These are phyloP conservation scores for Trifolium fragiferum DNA, from an alignment of 306 rosid genomes.

Conservation along the genomic window DNA sequence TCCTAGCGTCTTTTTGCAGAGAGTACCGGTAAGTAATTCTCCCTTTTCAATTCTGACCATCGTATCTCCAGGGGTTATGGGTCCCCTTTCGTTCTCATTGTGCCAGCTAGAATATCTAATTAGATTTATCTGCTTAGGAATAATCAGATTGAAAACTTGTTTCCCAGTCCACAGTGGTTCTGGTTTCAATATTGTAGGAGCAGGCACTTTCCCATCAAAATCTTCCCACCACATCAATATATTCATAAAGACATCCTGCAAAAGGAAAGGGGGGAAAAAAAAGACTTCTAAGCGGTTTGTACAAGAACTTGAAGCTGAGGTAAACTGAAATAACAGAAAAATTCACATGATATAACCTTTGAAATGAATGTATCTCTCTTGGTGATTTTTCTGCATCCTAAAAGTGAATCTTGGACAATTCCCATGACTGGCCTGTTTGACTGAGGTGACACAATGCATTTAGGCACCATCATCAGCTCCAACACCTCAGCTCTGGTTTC, in stretches of 20 bases:
- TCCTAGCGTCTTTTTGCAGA: slow-evolving; percentile 96
- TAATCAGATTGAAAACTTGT: slow-evolving; percentile 96
- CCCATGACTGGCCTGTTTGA: slow-evolving; percentile 99
- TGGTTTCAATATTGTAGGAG: slow-evolving; percentile 94
- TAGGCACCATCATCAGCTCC: slow-evolving; percentile 99
- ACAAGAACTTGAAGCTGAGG: slow-evolving; percentile 28
- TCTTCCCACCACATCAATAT: slow-evolving; percentile 99
- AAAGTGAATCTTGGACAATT: slow-evolving; percentile 90
- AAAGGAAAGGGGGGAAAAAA: slow-evolving; percentile 18
- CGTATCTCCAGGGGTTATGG: slow-evolving; percentile 93
- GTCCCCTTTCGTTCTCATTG: slow-evolving; percentile 72
- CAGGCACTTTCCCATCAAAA: slow-evolving; percentile 95
- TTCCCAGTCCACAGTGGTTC: slow-evolving; percentile 99
- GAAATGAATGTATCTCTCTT: slow-evolving; percentile 95
- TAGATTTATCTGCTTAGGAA: slow-evolving; percentile 93
- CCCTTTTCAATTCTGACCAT: slow-evolving; percentile 95
- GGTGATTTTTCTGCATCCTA: slow-evolving; percentile 95
- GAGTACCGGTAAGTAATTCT: slow-evolving; percentile 90
- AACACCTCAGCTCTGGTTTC: slow-evolving; percentile 99
- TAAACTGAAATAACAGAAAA: slow-evolving; percentile 24
- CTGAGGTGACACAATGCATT: slow-evolving; percentile 98
- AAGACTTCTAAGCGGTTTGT: slow-evolving; percentile 33
- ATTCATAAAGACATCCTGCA: slow-evolving; percentile 98
- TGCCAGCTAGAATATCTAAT: slow-evolving; percentile 93
- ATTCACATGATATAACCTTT: slow-evolving; percentile 57